Evolutionary conservation across 108 stramenopile species (phyloP).

Genomic region (Fragilariopsis cylindrus): DNA sequence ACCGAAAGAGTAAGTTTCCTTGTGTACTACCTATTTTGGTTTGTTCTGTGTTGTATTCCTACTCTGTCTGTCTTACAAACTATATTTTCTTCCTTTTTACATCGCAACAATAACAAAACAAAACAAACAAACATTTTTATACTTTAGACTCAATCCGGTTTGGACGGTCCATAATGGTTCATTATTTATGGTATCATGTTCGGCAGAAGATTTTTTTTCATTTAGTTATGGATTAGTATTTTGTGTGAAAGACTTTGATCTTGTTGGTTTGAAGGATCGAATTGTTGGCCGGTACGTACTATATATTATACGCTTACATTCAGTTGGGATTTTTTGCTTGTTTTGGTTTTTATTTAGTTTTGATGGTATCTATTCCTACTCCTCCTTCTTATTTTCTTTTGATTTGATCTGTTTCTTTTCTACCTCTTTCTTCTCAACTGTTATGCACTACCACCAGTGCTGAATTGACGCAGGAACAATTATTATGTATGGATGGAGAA

Average conservation of each 20-base stretch:
- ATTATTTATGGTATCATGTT: slow-evolving; percentile 46
- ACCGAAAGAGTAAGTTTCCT: slow-evolving; percentile 17
- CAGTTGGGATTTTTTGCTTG: neutral
- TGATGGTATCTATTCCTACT: neutral
- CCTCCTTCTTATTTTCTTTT: neutral
- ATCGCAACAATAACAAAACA: too few species aligned
- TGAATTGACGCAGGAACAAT: slow-evolving; percentile 14
- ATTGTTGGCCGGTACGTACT: slow-evolving; percentile 21
- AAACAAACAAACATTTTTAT: neutral
- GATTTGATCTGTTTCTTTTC: slow-evolving; percentile 14
- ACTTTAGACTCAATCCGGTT: slow-evolving; percentile 42
- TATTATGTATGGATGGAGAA: slow-evolving; percentile 33
- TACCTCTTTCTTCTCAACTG: slow-evolving; percentile 25
- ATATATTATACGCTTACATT: too few species aligned
- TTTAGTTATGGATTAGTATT: slow-evolving; percentile 49
- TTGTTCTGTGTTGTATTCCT: neutral
- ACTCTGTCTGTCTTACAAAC: too few species aligned
- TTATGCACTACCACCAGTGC: neutral
- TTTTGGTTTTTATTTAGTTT: slow-evolving; percentile 3
- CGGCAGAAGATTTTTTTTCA: slow-evolving; percentile 53
- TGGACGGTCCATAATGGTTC: slow-evolving; percentile 63
- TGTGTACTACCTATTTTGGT: neutral
- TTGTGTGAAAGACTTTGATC: slow-evolving; percentile 54
- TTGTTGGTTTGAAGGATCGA: slow-evolving; percentile 28
- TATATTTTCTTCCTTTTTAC: too few species aligned